These are phyloP conservation scores for Eucalyptus camaldulensis DNA, from an alignment of 345 rosid genomes.

Conservation along the genomic window DNA sequence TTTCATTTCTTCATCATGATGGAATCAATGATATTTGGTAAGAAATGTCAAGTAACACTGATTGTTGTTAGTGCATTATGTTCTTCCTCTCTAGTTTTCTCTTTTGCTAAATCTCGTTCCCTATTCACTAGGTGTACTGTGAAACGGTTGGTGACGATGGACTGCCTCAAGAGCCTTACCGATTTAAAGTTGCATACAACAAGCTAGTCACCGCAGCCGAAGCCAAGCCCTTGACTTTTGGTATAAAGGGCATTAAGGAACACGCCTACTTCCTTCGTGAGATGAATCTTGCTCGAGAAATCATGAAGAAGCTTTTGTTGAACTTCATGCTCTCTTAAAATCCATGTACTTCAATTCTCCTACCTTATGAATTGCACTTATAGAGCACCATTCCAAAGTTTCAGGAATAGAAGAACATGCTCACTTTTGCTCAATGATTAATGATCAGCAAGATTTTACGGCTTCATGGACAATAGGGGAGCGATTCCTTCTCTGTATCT, in stretches of 20 bases:
- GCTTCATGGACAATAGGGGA: neutral
- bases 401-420: neutral
- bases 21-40: too few relatives aligned
- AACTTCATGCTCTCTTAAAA: slow-evolving; percentile 88
- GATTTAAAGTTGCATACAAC: slow-evolving; percentile 80
- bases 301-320: slow-evolving; percentile 81
- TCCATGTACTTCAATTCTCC: slow-evolving; percentile 33
- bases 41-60: too few relatives aligned
- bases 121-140: slow-evolving; percentile 46
- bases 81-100: too few relatives aligned
- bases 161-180: slow-evolving; percentile 45
- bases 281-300: slow-evolving; percentile 85
- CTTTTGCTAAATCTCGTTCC: too few relatives aligned
- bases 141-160: slow-evolving; percentile 47
- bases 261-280: slow-evolving; percentile 87
- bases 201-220: slow-evolving; percentile 79
- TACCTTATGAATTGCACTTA: neutral
- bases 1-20: too few relatives aligned
- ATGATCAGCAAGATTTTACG: neutral
- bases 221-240: slow-evolving; percentile 89
- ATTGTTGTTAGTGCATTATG: too few relatives aligned
- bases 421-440: neutral
- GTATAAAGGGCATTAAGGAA: slow-evolving; percentile 73
- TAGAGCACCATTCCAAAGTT: neutral
- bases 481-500: neutral